Conservation (phyloP, 768 basidiomycete species). For the Mycena vitilis region DNA sequence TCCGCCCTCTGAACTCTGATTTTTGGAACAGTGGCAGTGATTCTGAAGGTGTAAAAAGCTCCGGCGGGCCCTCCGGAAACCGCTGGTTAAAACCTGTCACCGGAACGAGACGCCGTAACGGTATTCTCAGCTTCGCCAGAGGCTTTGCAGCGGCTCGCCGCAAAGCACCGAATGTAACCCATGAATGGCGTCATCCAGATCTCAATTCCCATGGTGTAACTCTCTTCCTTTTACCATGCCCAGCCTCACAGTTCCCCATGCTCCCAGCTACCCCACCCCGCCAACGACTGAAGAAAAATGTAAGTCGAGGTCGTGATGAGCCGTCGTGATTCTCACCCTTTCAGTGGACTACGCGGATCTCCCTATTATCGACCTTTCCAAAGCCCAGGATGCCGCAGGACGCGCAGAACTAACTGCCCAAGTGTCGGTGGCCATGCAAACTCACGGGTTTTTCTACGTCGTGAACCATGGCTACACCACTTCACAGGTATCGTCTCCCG, state of each 20-base stretch:
- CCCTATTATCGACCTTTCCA: constrained; percentile 62
- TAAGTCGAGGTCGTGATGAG: constrained; percentile 37
- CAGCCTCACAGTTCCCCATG: constrained; percentile 44
- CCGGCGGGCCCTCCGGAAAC: too few species aligned
- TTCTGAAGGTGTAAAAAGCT: too few species aligned
- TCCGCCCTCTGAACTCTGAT: too few species aligned
- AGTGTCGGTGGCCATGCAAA: constrained; percentile 58
- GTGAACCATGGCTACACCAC: constrained; percentile 59
- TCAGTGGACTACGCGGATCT: constrained; percentile 61
- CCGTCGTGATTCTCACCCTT: background rate
- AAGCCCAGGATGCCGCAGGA: constrained; percentile 50
- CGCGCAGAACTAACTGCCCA: constrained; percentile 51
- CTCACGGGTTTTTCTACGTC: constrained; percentile 61
- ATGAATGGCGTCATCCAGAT: constrained; percentile 16
- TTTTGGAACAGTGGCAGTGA: too few species aligned
- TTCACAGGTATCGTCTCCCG: constrained; percentile 46
- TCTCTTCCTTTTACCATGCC: constrained; percentile 43
- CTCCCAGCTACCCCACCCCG: constrained; percentile 51
- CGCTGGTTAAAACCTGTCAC: too few species aligned
- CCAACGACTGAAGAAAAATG: constrained; percentile 48
- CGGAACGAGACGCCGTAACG: too few species aligned
- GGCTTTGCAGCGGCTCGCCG: background rate
- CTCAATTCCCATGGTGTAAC: constrained; percentile 3
- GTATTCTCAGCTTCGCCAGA: too few species aligned
- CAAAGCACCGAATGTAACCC: background rate